phyloP scores from a whole-genome alignment of 2,329 filamentous ascomycete genomes.

The Phaeomoniella chlamydospora region DNA sequence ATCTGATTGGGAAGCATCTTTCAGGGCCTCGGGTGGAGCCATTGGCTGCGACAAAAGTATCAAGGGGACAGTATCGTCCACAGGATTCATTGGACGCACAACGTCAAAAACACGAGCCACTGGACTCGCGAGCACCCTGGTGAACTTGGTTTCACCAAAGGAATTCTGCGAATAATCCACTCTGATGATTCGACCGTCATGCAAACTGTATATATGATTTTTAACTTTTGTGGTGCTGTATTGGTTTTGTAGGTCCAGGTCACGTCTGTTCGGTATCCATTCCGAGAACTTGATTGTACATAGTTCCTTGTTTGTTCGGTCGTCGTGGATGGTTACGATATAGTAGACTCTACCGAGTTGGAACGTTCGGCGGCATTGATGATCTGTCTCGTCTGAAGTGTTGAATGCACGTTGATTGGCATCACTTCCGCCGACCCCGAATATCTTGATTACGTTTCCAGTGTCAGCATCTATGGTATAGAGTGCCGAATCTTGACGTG shows the following conservation, averaged over 20 bases:
- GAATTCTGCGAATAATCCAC: constrained; percentile 51
- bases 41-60: constrained; percentile 76
- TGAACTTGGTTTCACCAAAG: constrained; percentile 33
- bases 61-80: constrained; percentile 51
- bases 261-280: constrained; percentile 85
- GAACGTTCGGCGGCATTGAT: constrained; percentile 65
- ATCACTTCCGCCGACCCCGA: constrained; percentile 57
- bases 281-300: constrained; percentile 88
- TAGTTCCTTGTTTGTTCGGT: constrained; percentile 57
- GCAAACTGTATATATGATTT: constrained; percentile 75
- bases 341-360: constrained; percentile 82
- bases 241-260: constrained; percentile 73
- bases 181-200: constrained; percentile 72
- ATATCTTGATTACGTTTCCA: constrained; percentile 69
- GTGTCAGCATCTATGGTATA: constrained; percentile 80
- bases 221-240: constrained; percentile 70
- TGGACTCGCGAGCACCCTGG: constrained; percentile 56
- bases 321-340: constrained; percentile 68
- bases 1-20: constrained; percentile 18
- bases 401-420: constrained; percentile 30
- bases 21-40: constrained; percentile 36
- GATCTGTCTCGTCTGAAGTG: constrained; percentile 32
- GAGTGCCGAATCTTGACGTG: constrained; percentile 78
- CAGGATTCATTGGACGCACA: constrained; percentile 55
- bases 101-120: constrained; percentile 85